Conservation (phyloP, 2,329 filamentous ascomycete genomes). For the Trichoderma sp. region DNA sequence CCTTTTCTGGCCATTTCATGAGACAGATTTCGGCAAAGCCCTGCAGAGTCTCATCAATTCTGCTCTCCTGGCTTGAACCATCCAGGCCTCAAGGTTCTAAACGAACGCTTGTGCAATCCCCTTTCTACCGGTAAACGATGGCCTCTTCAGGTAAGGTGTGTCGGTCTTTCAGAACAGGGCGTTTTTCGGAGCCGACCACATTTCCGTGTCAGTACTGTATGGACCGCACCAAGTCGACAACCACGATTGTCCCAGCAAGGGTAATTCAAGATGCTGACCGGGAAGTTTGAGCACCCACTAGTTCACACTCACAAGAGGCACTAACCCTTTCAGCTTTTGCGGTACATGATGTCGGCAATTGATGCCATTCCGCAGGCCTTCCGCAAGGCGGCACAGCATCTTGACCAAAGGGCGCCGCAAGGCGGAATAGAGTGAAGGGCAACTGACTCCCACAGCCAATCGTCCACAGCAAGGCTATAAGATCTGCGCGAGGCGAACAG, state of each 20-base stretch:
- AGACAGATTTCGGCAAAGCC: not conserved
- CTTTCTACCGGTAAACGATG: not conserved
- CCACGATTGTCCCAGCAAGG: not conserved
- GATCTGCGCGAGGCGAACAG: not conserved
- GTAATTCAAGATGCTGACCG: conserved; percentile 3
- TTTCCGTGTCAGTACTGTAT: not conserved
- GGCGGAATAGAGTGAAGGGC: not conserved
- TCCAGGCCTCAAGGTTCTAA: not conserved
- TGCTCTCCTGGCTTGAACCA: not conserved
- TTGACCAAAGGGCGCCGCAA: not conserved
- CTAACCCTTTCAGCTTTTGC: not conserved
- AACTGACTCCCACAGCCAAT: not conserved
- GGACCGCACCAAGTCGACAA: not conserved
- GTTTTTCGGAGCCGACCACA: not conserved
- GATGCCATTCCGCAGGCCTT: not conserved
- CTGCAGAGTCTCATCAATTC: not conserved
- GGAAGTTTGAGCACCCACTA: conserved; percentile 10
- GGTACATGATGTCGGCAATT: conserved; percentile 12
- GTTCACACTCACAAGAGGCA: not conserved
- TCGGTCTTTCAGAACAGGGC: not conserved
- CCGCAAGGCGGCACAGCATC: not conserved
- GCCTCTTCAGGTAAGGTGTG: not conserved
- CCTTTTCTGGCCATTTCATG: not conserved
- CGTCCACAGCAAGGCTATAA: not conserved
- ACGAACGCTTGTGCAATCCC: not conserved